These are phyloP conservation scores for Aspergillus sp. DNA, from an alignment of 2,329 filamentous ascomycete genomes.

Conservation along the genomic window DNA sequence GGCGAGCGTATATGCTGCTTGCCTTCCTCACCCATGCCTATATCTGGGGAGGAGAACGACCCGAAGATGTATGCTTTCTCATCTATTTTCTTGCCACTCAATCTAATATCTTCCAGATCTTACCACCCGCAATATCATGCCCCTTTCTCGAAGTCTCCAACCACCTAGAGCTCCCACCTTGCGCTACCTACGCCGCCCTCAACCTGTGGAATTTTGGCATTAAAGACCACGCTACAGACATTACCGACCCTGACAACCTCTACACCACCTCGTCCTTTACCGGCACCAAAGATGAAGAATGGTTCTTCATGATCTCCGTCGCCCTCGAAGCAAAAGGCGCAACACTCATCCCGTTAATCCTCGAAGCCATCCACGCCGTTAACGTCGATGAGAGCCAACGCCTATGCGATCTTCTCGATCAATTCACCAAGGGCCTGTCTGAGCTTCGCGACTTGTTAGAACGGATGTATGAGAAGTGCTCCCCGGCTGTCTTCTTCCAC, in stretches of 20 bases:
- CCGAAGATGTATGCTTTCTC: slow-evolving; percentile 59
- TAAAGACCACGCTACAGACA: slow-evolving; percentile 22
- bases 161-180: slow-evolving; percentile 39
- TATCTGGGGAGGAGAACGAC: slow-evolving; percentile 75
- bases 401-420: slow-evolving; percentile 40
- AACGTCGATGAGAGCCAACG: slow-evolving; percentile 35
- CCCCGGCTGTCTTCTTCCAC: slow-evolving; percentile 52
- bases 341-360: slow-evolving; percentile 21
- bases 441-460: slow-evolving; percentile 45
- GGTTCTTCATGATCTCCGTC: slow-evolving; percentile 54
- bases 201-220: slow-evolving; percentile 42
- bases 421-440: slow-evolving; percentile 42
- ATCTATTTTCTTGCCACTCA: background rate
- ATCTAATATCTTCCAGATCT: slow-evolving; percentile 20
- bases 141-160: slow-evolving; percentile 39
- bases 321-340: slow-evolving; percentile 54
- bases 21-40: slow-evolving; percentile 77
- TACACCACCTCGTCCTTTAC: slow-evolving; percentile 37
- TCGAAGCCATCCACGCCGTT: slow-evolving; percentile 49
- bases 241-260: slow-evolving; percentile 39
- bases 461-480: slow-evolving; percentile 53
- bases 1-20: slow-evolving; percentile 74
- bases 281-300: slow-evolving; percentile 41
- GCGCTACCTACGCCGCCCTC: slow-evolving; percentile 45
- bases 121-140: slow-evolving; percentile 37